Percentiles rank a stretch among this genome's conserved stretches.
Evolutionary conservation across 2,329 filamentous ascomycete genomes (phyloP).

Genomic region (Sporothrix globosa): DNA sequence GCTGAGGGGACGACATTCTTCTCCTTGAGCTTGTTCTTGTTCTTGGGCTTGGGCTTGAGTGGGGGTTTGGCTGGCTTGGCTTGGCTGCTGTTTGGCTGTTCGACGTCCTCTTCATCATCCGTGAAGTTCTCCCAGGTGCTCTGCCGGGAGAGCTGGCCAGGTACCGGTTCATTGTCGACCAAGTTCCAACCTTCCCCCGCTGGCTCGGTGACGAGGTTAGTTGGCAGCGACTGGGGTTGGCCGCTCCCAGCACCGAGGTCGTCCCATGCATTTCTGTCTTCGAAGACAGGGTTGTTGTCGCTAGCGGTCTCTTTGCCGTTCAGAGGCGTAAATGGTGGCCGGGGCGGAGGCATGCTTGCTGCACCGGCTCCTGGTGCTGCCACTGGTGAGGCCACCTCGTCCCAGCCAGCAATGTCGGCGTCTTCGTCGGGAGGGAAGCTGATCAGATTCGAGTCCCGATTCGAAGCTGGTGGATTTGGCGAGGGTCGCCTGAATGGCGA

Average conservation of each 20-base stretch:
- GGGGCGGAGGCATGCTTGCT: conserved; percentile 37
- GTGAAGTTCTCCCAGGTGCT: conserved; percentile 48
- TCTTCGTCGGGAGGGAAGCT: conserved; percentile 45
- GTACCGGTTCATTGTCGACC: conserved; percentile 49
- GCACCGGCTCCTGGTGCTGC: conserved; percentile 35
- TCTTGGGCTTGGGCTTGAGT: not conserved
- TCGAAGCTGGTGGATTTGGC: conserved; percentile 38
- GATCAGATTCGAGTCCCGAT: conserved; percentile 36
- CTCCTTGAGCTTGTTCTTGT: conserved; percentile 21
- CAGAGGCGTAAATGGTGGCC: conserved; percentile 28
- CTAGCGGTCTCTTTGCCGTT: not conserved
- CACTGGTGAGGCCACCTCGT: conserved; percentile 44
- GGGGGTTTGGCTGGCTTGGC: not conserved
- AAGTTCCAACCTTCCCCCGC: conserved; percentile 56
- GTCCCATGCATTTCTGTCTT: conserved; percentile 56
- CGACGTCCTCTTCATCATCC: conserved; percentile 36
- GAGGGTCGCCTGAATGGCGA: conserved; percentile 43
- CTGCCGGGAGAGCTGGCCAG: conserved; percentile 43
- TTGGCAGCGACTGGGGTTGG: conserved; percentile 35
- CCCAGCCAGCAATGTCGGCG: conserved; percentile 49
- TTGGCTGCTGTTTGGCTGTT: not conserved
- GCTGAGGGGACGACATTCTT: conserved; percentile 24
- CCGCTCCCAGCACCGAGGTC: conserved; percentile 44
- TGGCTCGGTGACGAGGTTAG: conserved; percentile 32
- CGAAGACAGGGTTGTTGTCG: conserved; percentile 43